A percentile compares a stretch with the other conserved stretches of the same genome.
These are phyloP conservation scores for Solanum habrochaites DNA, from an alignment of 257 asterid species.

Conservation along the genomic window DNA sequence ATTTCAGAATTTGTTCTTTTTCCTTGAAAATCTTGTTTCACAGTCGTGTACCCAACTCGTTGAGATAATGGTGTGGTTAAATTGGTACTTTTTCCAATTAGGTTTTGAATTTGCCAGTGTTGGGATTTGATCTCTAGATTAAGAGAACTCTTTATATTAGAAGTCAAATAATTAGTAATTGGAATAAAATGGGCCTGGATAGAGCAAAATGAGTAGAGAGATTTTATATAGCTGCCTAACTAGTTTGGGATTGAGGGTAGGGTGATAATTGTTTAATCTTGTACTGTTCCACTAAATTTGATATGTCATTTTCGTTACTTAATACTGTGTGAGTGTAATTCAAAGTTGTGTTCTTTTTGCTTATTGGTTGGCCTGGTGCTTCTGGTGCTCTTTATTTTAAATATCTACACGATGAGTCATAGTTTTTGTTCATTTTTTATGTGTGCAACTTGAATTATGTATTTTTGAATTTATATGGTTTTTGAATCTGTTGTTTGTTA, in stretches of 20 bases:
- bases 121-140: not conserved
- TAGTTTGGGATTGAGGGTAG: not conserved
- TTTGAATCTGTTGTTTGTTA: constrained; percentile 25
- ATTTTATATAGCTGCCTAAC: not conserved
- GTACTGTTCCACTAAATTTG: not conserved
- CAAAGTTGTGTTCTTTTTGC: not conserved
- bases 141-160: not conserved
- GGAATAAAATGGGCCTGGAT: not conserved
- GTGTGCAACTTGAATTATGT: not conserved
- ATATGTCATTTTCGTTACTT: not conserved
- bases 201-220: not conserved
- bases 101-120: not conserved
- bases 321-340: not conserved
- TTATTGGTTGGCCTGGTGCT: not conserved
- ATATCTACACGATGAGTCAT: not conserved
- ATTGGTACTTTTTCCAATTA: not conserved
- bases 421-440: not conserved
- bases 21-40: not conserved
- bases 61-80: not conserved
- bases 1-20: constrained; percentile 3
- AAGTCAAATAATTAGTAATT: not conserved
- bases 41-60: not conserved
- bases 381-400: not conserved
- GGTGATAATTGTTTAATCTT: not conserved
- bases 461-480: not conserved